Evolutionary conservation across 164 flowering plant species (phyloP).

Genomic region (Vitis labrusca): DNA sequence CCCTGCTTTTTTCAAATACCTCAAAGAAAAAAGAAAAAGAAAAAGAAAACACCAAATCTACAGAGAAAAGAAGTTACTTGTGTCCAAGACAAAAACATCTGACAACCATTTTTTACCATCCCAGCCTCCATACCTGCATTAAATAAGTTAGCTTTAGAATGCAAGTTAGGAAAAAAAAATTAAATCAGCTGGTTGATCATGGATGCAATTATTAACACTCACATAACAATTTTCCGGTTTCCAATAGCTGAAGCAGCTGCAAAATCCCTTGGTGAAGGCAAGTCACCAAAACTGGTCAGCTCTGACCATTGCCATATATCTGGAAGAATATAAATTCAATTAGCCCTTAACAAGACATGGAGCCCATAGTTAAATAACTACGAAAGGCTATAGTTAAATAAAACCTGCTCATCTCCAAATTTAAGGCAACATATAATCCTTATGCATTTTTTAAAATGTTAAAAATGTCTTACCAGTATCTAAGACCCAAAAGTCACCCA

Average conservation of each 20-base stretch:
- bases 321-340: conserved; percentile 22
- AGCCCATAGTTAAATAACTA: no score
- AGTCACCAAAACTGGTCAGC: conserved; percentile 87
- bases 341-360: background rate
- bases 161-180: background rate
- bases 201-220: conserved; percentile 18
- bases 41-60: conserved; percentile 1
- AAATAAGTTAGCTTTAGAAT: conserved; percentile 1
- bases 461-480: conserved; percentile 72
- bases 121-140: conserved; percentile 95
- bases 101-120: conserved; percentile 99
- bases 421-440: no score
- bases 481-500: conserved; percentile 98
- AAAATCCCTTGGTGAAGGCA: conserved; percentile 93
- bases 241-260: conserved; percentile 92
- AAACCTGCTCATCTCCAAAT: no score
- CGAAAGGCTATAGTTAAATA: background rate
- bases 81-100: conserved; percentile 92
- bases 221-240: conserved; percentile 92
- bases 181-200: conserved; percentile 2
- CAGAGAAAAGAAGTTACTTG: conserved; percentile 59
- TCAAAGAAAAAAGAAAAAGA: background rate
- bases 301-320: conserved; percentile 99
- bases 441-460: no score
- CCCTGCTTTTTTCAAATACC: no score